Conservation (phyloP, 2,329 filamentous ascomycete species). For the Chalaropsis thielavioides region DNA sequence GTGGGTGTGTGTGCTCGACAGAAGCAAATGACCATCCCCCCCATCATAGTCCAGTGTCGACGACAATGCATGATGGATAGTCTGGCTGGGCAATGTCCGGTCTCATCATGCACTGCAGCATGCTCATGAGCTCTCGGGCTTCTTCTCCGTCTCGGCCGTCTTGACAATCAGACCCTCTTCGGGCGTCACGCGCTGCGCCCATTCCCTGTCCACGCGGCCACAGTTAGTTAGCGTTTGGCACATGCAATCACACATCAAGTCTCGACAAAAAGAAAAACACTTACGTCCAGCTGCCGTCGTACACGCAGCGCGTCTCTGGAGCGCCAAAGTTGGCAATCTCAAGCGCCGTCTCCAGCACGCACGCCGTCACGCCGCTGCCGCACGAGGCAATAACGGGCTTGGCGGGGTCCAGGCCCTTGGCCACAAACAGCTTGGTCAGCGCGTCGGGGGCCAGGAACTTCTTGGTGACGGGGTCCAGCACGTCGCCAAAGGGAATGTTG, state of each 20-base stretch:
- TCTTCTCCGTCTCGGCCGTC: constrained; percentile 21
- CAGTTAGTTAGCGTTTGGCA: constrained; percentile 22
- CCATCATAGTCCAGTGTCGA: background rate
- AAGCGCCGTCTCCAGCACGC: constrained; percentile 76
- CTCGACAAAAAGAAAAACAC: constrained; percentile 26
- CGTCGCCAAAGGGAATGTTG: constrained; percentile 62
- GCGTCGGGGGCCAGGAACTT: constrained; percentile 58
- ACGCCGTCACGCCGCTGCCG: constrained; percentile 87
- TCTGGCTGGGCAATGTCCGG: background rate
- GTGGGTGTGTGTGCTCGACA: too few species aligned
- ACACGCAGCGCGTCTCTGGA: constrained; percentile 55
- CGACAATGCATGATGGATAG: background rate
- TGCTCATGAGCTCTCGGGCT: constrained; percentile 9
- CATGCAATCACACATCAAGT: background rate
- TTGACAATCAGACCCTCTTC: constrained; percentile 50
- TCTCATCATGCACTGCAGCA: background rate
- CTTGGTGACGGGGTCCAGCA: constrained; percentile 75
- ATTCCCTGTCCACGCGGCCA: constrained; percentile 35
- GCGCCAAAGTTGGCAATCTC: constrained; percentile 61
- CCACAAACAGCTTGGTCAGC: constrained; percentile 59
- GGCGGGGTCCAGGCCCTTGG: constrained; percentile 62
- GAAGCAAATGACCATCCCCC: background rate
- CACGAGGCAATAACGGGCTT: constrained; percentile 80
- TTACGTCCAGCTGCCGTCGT: constrained; percentile 97
- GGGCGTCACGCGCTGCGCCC: constrained; percentile 50